Evolutionary conservation across 1,284 basidiomycete genomes (phyloP).

Genomic region (Ganoderma lingzhi): DNA sequence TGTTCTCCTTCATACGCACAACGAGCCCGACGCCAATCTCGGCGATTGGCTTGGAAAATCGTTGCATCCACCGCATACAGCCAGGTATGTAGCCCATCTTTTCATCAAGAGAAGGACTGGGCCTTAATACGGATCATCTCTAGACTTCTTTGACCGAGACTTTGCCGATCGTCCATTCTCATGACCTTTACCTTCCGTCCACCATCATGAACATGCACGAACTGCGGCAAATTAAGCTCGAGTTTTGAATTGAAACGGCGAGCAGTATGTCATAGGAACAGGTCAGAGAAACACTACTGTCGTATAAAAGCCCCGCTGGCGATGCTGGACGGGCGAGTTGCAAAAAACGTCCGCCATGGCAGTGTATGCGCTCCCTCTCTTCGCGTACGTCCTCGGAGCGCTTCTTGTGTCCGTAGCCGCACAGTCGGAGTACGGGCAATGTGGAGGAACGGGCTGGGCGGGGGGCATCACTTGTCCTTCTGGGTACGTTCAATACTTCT

Average conservation of each 20-base stretch:
- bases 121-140: not conserved
- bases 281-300: not conserved
- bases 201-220: not conserved
- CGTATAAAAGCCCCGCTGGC: not conserved
- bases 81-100: not conserved
- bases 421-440: constrained; percentile 41
- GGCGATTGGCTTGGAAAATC: not conserved
- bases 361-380: not conserved
- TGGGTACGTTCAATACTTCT: constrained; percentile 35
- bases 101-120: not conserved
- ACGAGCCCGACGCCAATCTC: not conserved
- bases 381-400: constrained; percentile 1
- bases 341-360: constrained; percentile 6
- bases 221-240: not conserved
- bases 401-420: constrained; percentile 10
- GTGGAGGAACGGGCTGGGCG: constrained; percentile 46
- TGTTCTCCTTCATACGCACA: not conserved
- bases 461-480: constrained; percentile 43
- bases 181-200: constrained; percentile 6
- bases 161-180: constrained; percentile 9
- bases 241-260: not conserved
- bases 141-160: constrained; percentile 6
- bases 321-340: not conserved
- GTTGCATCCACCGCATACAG: not conserved
- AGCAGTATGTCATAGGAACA: not conserved